Percentiles rank a stretch among this genome's conserved stretches.
Conservation (phyloP, 2,329 filamentous ascomycete species). For the Aureobasidium mangrovei region DNA sequence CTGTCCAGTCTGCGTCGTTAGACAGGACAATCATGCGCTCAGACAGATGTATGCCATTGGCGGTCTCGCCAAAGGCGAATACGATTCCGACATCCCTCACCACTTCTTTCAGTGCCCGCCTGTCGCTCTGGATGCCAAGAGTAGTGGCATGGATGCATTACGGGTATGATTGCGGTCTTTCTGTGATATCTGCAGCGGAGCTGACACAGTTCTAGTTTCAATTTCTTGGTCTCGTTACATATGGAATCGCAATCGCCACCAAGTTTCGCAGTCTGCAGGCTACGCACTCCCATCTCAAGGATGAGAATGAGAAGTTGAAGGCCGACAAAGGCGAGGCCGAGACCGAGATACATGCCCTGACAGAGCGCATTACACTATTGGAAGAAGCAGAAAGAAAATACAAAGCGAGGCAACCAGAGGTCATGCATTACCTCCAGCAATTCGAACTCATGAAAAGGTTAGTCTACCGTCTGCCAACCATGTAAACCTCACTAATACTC, state of each 20-base stretch:
- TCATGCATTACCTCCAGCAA: slow-evolving; percentile 30
- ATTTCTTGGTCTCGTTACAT: slow-evolving; percentile 32
- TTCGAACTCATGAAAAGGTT: slow-evolving; percentile 28
- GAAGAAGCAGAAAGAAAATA: slow-evolving; percentile 22
- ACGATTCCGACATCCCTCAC: slow-evolving; percentile 35
- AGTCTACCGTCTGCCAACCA: background rate
- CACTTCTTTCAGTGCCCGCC: slow-evolving; percentile 39
- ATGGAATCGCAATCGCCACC: slow-evolving; percentile 21
- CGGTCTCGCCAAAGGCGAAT: slow-evolving; percentile 34
- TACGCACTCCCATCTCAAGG: slow-evolving; percentile 18
- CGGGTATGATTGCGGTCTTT: slow-evolving; percentile 12
- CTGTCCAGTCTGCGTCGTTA: slow-evolving; percentile 37
- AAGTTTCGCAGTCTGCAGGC: slow-evolving; percentile 13
- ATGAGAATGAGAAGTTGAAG: slow-evolving; percentile 20
- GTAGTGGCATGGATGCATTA: slow-evolving; percentile 38
- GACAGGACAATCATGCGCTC: slow-evolving; percentile 25
- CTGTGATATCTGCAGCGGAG: background rate
- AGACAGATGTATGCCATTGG: slow-evolving; percentile 38
- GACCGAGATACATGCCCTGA: slow-evolving; percentile 17
- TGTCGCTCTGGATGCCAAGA: slow-evolving; percentile 29
- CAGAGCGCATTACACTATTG: slow-evolving; percentile 18
- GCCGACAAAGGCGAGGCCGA: slow-evolving; percentile 22
- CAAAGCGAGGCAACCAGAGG: slow-evolving; percentile 26
- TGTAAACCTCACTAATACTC: background rate
- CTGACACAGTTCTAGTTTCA: slow-evolving; percentile 36